Evolutionary conservation across 495 filamentous ascomycete genomes (phyloP).

Genomic region (Chaetomium cochliodes): DNA sequence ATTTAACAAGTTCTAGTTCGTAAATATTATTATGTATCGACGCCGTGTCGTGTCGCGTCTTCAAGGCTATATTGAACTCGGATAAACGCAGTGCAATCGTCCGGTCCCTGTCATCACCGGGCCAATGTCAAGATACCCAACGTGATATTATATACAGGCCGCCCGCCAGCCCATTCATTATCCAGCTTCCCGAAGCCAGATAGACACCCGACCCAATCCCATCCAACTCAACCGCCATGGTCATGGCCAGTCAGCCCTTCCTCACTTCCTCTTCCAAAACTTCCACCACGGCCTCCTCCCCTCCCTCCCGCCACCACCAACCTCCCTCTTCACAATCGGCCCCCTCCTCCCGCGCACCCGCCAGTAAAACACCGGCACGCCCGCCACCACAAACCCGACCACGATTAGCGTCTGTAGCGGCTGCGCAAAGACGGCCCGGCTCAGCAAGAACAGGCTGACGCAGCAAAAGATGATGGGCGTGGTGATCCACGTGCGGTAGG

Average conservation of each 20-base stretch:
- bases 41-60: conserved; percentile 13
- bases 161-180: neutral
- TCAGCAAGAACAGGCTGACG: conserved; percentile 88
- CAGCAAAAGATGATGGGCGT: conserved; percentile 98
- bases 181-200: conserved; percentile 12
- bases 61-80: conserved; percentile 4
- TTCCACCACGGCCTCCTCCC: conserved; percentile 40
- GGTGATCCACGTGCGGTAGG: conserved; percentile 92
- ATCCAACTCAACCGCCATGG: neutral
- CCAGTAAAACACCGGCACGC: conserved; percentile 84
- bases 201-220: neutral
- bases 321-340: conserved; percentile 43
- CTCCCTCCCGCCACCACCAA: conserved; percentile 19
- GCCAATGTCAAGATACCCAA: neutral
- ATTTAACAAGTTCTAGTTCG: neutral
- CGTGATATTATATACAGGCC: neutral
- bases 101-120: neutral
- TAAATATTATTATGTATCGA: conserved; percentile 11
- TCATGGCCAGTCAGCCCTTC: neutral
- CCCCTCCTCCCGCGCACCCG: conserved; percentile 53
- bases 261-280: conserved; percentile 44
- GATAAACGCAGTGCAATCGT: neutral
- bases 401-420: conserved; percentile 88
- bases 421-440: conserved; percentile 80
- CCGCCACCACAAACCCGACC: conserved; percentile 74